A percentile compares a stretch with the other conserved stretches of the same genome.
Evolutionary conservation across 176 grass and related monocot species (phyloP).

Genomic region (Aegilops longissima): DNA sequence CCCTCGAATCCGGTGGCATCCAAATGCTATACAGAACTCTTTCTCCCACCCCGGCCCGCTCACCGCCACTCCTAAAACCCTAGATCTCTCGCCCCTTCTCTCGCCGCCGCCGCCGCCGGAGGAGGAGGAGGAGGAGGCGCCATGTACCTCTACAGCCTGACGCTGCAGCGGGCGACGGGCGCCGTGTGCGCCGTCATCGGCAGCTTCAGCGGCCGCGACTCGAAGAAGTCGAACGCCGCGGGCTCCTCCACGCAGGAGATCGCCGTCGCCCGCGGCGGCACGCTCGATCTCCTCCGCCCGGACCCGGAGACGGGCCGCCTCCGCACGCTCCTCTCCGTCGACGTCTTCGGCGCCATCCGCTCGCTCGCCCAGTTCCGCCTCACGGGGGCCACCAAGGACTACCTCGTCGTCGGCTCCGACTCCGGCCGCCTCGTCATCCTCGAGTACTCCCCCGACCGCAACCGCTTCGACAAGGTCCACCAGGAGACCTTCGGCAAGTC

Average conservation of each 20-base stretch:
- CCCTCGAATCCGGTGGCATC: neutral
- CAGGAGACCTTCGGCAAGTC: conserved; percentile 99
- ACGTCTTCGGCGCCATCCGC: conserved; percentile 89
- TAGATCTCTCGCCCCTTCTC: conserved; percentile 26
- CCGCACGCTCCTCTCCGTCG: conserved; percentile 82
- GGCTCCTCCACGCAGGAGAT: conserved; percentile 72
- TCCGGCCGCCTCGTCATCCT: conserved; percentile 94
- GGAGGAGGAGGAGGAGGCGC: neutral
- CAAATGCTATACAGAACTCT: neutral
- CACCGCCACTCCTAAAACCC: conserved; percentile 38
- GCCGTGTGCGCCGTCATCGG: conserved; percentile 79
- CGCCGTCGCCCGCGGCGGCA: conserved; percentile 70
- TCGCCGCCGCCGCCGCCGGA: neutral
- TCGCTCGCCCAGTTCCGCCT: conserved; percentile 97
- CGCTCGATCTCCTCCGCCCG: conserved; percentile 75
- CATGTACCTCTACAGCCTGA: conserved; percentile 94
- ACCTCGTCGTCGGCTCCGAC: conserved; percentile 87
- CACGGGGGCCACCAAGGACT: conserved; percentile 94
- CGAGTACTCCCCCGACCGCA: conserved; percentile 84
- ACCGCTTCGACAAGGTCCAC: conserved; percentile 86
- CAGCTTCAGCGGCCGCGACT: conserved; percentile 85
- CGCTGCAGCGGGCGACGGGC: conserved; percentile 73
- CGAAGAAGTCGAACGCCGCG: conserved; percentile 45
- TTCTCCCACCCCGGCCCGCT: neutral
- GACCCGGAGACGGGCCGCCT: conserved; percentile 78